Percentiles rank a stretch among this genome's conserved stretches.
These are phyloP conservation scores for Aquilaria agallochum DNA, from an alignment of 441 rosid species.

Conservation along the genomic window DNA sequence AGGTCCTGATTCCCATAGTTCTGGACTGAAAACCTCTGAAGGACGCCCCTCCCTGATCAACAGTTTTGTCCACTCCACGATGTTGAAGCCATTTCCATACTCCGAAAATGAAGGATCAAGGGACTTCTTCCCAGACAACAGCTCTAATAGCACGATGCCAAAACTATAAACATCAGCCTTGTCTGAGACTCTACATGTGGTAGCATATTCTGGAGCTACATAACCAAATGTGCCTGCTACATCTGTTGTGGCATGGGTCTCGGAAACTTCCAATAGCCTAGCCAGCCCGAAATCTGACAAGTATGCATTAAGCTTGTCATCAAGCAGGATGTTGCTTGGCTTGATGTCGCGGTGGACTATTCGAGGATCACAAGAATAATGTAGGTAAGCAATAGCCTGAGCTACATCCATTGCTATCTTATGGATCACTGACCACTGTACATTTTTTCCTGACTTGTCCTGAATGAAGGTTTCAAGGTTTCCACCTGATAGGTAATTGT, in stretches of 20 bases:
- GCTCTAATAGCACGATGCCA: conserved; percentile 56
- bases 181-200: conserved; percentile 68
- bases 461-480: conserved; percentile 70
- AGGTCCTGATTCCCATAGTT: conserved; percentile 52
- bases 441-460: conserved; percentile 30
- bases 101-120: conserved; percentile 69
- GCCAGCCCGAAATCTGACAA: conserved; percentile 73
- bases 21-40: conserved; percentile 41
- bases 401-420: conserved; percentile 61
- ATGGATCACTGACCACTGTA: conserved; percentile 48
- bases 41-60: conserved; percentile 47
- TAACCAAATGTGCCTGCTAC: conserved; percentile 79
- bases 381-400: conserved; percentile 64
- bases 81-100: conserved; percentile 62
- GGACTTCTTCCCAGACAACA: conserved; percentile 60
- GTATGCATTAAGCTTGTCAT: conserved; percentile 58
- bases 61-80: conserved; percentile 60
- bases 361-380: conserved; percentile 52
- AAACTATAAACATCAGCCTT: conserved; percentile 76
- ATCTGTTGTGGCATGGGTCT: conserved; percentile 71
- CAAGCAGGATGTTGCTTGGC: conserved; percentile 72
- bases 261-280: conserved; percentile 60
- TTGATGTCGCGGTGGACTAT: conserved; percentile 71
- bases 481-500: conserved; percentile 69
- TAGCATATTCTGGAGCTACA: conserved; percentile 75